Conservation (phyloP, 1,284 basidiomycete species). For the Polyporus tsugae region DNA sequence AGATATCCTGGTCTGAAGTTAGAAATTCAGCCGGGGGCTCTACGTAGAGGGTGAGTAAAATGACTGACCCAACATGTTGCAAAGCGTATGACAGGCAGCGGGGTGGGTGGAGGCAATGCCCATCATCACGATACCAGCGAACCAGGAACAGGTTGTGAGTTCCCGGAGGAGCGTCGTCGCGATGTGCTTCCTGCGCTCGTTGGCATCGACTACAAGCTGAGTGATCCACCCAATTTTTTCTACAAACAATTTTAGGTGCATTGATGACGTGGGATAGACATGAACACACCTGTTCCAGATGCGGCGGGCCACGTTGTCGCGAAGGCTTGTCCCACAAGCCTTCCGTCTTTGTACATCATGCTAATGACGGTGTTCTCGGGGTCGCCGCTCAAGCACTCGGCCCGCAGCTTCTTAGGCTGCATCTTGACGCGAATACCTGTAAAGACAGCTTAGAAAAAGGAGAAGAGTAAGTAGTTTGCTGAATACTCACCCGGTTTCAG, state of each 20-base stretch:
- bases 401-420: slow-evolving; percentile 15
- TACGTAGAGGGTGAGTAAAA: not conserved
- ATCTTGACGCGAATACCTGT: slow-evolving; percentile 28
- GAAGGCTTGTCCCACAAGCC: slow-evolving; percentile 32
- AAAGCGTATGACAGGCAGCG: slow-evolving; percentile 25
- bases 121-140: slow-evolving; percentile 20
- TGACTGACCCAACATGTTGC: slow-evolving; percentile 24
- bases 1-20: not conserved
- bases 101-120: slow-evolving; percentile 34
- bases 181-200: slow-evolving; percentile 25
- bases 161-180: slow-evolving; percentile 25
- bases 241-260: not conserved
- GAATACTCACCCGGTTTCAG: slow-evolving; percentile 21
- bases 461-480: not conserved
- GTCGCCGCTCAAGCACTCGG: slow-evolving; percentile 22
- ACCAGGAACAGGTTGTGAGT: slow-evolving; percentile 23
- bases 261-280: not conserved
- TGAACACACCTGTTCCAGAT: slow-evolving; percentile 14
- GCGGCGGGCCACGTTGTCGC: slow-evolving; percentile 24
- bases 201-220: slow-evolving; percentile 29
- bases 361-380: slow-evolving; percentile 13
- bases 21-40: not conserved
- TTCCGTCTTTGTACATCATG: slow-evolving; percentile 9
- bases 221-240: slow-evolving; percentile 32
- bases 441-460: not conserved